phyloP scores from a whole-genome alignment of 192 early-diverging fungal genomes.

The Rhizophagus clarus region DNA sequence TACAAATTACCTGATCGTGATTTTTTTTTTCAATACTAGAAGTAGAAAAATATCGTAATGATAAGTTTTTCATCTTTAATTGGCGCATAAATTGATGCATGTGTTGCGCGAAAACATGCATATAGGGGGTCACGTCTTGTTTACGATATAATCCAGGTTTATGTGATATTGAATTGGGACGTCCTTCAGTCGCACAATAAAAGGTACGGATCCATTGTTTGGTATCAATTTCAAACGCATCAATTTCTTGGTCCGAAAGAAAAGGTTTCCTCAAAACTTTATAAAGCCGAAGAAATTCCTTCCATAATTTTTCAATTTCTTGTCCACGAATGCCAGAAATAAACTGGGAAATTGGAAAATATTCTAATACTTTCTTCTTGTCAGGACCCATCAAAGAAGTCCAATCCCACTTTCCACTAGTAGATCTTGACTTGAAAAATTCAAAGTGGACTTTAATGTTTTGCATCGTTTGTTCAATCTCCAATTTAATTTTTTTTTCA shows the following conservation, averaged over 20 bases:
- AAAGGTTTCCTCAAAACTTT: not conserved
- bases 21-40: slow-evolving; percentile 2
- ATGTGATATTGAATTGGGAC: not conserved
- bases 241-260: not conserved
- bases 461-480: not conserved
- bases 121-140: not conserved
- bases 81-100: not conserved
- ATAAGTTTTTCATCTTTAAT: slow-evolving; percentile 13
- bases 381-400: slow-evolving; percentile 10
- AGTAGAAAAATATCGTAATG: slow-evolving; percentile 4
- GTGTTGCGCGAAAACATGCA: not conserved
- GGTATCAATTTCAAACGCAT: not conserved
- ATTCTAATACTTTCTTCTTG: not conserved
- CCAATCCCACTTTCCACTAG: not conserved
- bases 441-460: not conserved
- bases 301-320: slow-evolving; percentile 2
- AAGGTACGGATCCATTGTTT: not conserved
- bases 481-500: not conserved
- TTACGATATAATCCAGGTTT: not conserved
- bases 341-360: not conserved
- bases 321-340: not conserved
- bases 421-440: not conserved
- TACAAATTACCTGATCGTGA: not conserved
- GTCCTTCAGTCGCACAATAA: not conserved
- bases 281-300: not conserved